Evolutionary conservation across 2,329 filamentous ascomycete species (phyloP), one percentile per base, ranked within the genome.

Genomic region (Coniochaeta hoffmannii): DNA sequence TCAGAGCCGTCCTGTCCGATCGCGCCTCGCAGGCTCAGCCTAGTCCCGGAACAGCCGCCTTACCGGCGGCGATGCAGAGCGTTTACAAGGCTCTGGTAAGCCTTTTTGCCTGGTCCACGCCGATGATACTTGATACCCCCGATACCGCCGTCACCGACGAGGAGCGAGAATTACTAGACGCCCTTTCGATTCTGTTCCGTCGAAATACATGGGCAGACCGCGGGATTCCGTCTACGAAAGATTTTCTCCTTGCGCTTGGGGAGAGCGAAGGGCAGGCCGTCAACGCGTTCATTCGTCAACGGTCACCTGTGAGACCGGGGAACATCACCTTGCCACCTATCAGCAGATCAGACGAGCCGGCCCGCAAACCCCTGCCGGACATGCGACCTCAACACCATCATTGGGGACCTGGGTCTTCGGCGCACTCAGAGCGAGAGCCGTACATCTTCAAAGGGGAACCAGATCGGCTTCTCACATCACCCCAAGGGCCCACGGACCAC

Each of bases 41-140:
- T 24, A 54, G 26, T 28, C 62, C 60, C 12, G 57, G 57, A n/a
- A 59, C 66, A 24, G 62, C 66, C 52, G 58, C 58, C 32, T 62
- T 24, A 56, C 65, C 67, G n/a, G 60, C 67, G 11, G 65, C 64
- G 4, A 76, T 80, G 65, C 73, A 78, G 53, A 73, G 72, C 50
- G 73, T 80, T 6, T 78, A 81, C 62, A 78, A 79, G 60, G 73
- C 70, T 3, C 65, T 83, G 4, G 79, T 81, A 9, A 73, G 72
- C 34, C 65, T 78, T 2, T 80, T 81, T 61, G 69, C 71, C 2
- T 70, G 67, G 58, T 75, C 70, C 2, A 71, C 70, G 14, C 73
- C 72, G 6, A 73, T 72, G 66, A 66, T 75, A 15, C 68, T 78
- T 11, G 78, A 82, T 53, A 71, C 72, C 1, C 64, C 71, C 2